phyloP scores from a whole-genome alignment of 2,329 filamentous ascomycete species.

The Plenodomus tracheiphilus region DNA sequence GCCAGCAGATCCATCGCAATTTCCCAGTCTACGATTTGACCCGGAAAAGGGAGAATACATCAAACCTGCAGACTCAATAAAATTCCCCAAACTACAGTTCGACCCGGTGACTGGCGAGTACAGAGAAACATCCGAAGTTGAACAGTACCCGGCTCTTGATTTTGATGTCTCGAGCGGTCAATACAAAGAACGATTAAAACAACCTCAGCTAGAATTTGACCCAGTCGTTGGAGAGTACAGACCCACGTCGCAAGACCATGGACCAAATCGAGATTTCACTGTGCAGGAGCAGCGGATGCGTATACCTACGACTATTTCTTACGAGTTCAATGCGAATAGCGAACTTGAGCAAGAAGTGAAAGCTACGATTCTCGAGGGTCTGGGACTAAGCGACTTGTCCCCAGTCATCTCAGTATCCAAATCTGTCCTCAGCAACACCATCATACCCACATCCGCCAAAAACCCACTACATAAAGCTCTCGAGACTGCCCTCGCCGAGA shows the following conservation, averaged over 20 bases:
- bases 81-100: not conserved
- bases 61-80: not conserved
- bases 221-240: not conserved
- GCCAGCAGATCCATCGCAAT: not conserved
- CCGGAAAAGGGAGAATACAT: not conserved
- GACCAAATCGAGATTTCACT: no score
- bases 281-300: conserved; percentile 16
- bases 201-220: not conserved
- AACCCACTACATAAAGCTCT: conserved; percentile 32
- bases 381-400: conserved; percentile 13
- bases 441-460: not conserved
- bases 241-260: not conserved
- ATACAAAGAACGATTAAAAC: not conserved
- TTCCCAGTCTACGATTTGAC: not conserved
- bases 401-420: no score
- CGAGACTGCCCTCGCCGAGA: conserved; percentile 10
- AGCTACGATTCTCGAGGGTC: conserved; percentile 6
- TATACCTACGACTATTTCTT: conserved; percentile 22
- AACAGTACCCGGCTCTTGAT: conserved; percentile 1
- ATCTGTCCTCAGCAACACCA: no score
- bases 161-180: conserved; percentile 2
- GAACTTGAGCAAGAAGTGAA: not conserved
- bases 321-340: not conserved
- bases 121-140: not conserved
- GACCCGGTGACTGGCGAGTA: not conserved